These are phyloP conservation scores for Magnolia officinalis DNA, from an alignment of 164 flowering plant genomes.

Conservation along the genomic window DNA sequence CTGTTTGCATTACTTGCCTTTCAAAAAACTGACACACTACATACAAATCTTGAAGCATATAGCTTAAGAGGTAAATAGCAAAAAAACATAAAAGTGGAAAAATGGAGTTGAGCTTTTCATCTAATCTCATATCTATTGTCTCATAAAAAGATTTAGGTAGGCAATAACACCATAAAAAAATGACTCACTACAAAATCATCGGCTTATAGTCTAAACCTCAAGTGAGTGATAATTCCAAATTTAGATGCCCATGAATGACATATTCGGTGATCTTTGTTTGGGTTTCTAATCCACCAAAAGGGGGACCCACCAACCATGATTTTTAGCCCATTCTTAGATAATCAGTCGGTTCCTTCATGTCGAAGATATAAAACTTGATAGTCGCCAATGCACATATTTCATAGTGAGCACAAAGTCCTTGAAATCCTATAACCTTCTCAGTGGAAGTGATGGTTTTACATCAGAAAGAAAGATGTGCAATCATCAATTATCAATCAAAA, in stretches of 20 bases:
- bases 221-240: not conserved
- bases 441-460: not conserved
- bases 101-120: not conserved
- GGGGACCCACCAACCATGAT: not conserved
- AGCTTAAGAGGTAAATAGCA: not conserved
- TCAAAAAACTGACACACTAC: conserved; percentile 4
- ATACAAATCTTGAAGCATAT: conserved; percentile 1
- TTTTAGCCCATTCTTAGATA: not conserved
- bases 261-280: too few relatives aligned
- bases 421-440: not conserved
- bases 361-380: not conserved
- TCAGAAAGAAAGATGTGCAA: not conserved
- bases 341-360: not conserved
- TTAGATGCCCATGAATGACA: not conserved
- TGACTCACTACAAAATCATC: not conserved
- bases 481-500: not conserved
- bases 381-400: not conserved
- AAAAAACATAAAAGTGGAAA: not conserved
- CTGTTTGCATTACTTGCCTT: conserved; percentile 28
- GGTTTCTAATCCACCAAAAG: not conserved
- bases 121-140: not conserved
- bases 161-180: not conserved
- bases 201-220: not conserved
- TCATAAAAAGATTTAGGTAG: not conserved
- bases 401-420: not conserved